These are phyloP conservation scores for Pichia sp. DNA, from an alignment of 1,139 yeast genomes.

Conservation along the genomic window DNA sequence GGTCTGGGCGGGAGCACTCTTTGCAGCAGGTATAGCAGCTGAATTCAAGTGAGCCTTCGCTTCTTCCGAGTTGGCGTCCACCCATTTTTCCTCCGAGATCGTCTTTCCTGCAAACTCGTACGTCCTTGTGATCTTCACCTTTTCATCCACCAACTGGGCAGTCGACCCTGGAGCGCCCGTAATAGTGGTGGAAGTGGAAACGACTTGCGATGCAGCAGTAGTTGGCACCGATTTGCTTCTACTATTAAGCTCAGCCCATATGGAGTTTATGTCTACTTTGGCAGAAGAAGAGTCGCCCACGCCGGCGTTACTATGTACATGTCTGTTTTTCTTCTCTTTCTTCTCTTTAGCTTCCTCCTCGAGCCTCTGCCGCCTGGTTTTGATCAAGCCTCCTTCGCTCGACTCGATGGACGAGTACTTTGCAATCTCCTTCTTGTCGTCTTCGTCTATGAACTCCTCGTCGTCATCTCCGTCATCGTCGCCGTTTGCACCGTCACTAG, in stretches of 20 bases:
- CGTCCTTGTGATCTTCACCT: slow-evolving; percentile 64
- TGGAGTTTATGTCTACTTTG: slow-evolving; percentile 42
- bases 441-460: slow-evolving; percentile 25
- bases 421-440: slow-evolving; percentile 33
- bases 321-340: slow-evolving; percentile 23
- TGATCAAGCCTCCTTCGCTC: slow-evolving; percentile 50
- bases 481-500: slow-evolving; percentile 17
- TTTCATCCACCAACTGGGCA: neutral
- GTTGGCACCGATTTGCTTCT: neutral
- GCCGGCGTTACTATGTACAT: neutral
- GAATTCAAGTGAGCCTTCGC: slow-evolving; percentile 76
- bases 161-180: neutral
- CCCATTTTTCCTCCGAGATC: slow-evolving; percentile 71
- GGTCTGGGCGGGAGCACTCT: neutral
- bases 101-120: slow-evolving; percentile 89
- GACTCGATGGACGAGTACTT: slow-evolving; percentile 43
- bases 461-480: slow-evolving; percentile 28
- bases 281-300: slow-evolving; percentile 8
- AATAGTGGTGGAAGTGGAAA: no score
- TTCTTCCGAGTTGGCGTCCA: slow-evolving; percentile 74
- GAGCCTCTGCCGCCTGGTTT: slow-evolving; percentile 51
- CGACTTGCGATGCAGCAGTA: neutral
- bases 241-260: slow-evolving; percentile 49
- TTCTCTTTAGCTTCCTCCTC: slow-evolving; percentile 35
- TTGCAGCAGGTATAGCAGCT: slow-evolving; percentile 16